A percentile compares a stretch with the other conserved stretches of the same genome.
Evolutionary conservation across 257 asterid genomes (phyloP).

Genomic region (Striga asiatica): DNA sequence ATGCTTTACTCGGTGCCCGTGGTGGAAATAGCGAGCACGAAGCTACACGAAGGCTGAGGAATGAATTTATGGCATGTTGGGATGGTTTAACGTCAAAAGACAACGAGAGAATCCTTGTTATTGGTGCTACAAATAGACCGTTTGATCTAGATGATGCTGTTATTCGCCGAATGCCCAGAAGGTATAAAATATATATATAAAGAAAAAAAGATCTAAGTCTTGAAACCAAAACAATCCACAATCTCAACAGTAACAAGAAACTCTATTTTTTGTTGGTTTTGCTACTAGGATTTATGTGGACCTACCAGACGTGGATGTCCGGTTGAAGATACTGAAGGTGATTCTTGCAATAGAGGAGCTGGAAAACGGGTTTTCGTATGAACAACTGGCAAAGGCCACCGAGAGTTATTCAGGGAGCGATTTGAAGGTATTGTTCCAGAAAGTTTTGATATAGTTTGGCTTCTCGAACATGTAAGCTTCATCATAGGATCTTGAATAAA

Average conservation of each 20-base stretch:
- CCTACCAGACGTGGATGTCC: constrained; percentile 59
- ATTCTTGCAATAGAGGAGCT: constrained; percentile 45
- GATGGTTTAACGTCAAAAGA: constrained; percentile 65
- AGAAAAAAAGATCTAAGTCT: too few species aligned
- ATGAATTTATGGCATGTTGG: constrained; percentile 73
- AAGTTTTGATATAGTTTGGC: too few species aligned
- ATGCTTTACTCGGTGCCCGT: constrained; percentile 68
- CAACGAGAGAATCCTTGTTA: constrained; percentile 51
- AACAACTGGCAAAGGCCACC: constrained; percentile 41
- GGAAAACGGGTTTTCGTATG: constrained; percentile 33
- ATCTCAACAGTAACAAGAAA: too few species aligned
- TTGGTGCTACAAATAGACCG: constrained; percentile 77
- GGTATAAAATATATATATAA: too few species aligned
- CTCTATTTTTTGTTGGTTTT: background rate
- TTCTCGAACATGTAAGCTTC: too few species aligned
- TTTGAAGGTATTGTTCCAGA: too few species aligned
- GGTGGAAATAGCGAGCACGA: constrained; percentile 51
- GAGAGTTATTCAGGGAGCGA: constrained; percentile 78
- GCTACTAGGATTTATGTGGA: constrained; percentile 51
- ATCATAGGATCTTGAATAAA: too few species aligned
- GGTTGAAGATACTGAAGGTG: constrained; percentile 45
- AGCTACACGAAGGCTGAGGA: constrained; percentile 54
- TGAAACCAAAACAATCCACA: too few species aligned
- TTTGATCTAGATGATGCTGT: constrained; percentile 74
- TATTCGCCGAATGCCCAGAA: constrained; percentile 65